phyloP scores from a whole-genome alignment of 805 yeast genomes.

The Metschnikowia lochheadii region DNA sequence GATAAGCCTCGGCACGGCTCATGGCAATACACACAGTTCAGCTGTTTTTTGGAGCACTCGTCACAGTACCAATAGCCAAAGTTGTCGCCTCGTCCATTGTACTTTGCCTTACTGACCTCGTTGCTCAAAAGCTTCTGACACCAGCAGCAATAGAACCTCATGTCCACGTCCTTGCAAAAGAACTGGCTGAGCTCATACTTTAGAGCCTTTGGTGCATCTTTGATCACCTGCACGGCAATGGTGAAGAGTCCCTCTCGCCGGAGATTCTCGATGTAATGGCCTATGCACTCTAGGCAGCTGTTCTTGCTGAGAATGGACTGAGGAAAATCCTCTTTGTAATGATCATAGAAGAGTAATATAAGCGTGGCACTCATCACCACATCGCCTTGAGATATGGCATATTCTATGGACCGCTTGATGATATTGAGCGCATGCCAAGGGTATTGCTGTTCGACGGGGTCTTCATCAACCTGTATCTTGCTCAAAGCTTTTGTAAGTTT shows the following conservation, averaged over 20 bases:
- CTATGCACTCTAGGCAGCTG: constrained; percentile 52
- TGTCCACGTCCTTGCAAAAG: constrained; percentile 33
- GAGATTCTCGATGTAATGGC: constrained; percentile 51
- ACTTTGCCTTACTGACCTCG: constrained; percentile 47
- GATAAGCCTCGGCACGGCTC: constrained; percentile 72
- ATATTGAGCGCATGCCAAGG: constrained; percentile 60
- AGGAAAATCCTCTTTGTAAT: constrained; percentile 9
- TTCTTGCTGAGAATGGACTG: constrained; percentile 17
- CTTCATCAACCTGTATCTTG: constrained; percentile 4
- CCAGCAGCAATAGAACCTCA: constrained; percentile 53
- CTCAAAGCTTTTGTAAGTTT: constrained; percentile 25
- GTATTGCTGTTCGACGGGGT: constrained; percentile 6
- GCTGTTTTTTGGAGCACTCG: constrained; percentile 54
- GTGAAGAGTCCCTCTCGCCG: constrained; percentile 49
- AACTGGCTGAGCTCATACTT: constrained; percentile 26
- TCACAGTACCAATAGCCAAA: constrained; percentile 88
- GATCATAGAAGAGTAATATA: constrained; percentile 48
- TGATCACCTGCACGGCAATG: constrained; percentile 54
- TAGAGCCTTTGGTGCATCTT: constrained; percentile 34
- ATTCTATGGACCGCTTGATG: constrained; percentile 49
- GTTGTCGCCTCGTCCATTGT: constrained; percentile 18
- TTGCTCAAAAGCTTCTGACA: constrained; percentile 60
- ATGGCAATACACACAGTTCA: constrained; percentile 73
- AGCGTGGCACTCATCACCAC: constrained; percentile 55
- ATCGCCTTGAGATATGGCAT: constrained; percentile 61